Percentiles rank a stretch among this genome's conserved stretches.
These are phyloP conservation scores for Tympanopsis confertula DNA, from an alignment of 2,329 filamentous ascomycete species.

Conservation along the genomic window DNA sequence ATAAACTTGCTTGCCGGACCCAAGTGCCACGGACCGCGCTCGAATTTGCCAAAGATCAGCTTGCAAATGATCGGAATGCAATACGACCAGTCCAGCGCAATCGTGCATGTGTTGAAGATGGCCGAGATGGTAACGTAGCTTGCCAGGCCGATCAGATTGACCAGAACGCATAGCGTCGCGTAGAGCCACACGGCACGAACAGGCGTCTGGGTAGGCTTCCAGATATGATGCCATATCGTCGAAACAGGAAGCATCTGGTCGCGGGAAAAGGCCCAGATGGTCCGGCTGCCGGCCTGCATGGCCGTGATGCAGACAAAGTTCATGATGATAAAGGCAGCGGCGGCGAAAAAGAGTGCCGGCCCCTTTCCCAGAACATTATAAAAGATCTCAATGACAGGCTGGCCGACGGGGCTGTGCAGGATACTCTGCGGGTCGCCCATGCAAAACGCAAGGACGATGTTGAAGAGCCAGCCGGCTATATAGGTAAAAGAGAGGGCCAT, in stretches of 20 bases:
- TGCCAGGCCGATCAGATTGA: constrained; percentile 47
- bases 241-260: constrained; percentile 35
- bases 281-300: constrained; percentile 38
- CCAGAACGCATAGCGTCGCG: constrained; percentile 37
- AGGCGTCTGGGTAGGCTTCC: constrained; percentile 34
- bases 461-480: constrained; percentile 41
- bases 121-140: constrained; percentile 38
- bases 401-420: constrained; percentile 29
- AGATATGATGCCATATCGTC: constrained; percentile 34
- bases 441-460: constrained; percentile 43
- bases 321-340: constrained; percentile 43
- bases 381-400: constrained; percentile 45
- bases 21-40: constrained; percentile 38
- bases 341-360: constrained; percentile 39
- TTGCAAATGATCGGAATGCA: constrained; percentile 44
- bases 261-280: constrained; percentile 41
- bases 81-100: constrained; percentile 42
- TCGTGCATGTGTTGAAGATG: constrained; percentile 42
- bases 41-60: constrained; percentile 31
- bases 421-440: constrained; percentile 38
- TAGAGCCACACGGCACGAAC: constrained; percentile 43
- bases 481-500: constrained; percentile 43
- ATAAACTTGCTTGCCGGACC: constrained; percentile 25
- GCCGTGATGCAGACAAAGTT: constrained; percentile 47
- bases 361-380: constrained; percentile 41